Conservation (phyloP, 345 rosid genomes). For the Lumnitzera littorea region DNA sequence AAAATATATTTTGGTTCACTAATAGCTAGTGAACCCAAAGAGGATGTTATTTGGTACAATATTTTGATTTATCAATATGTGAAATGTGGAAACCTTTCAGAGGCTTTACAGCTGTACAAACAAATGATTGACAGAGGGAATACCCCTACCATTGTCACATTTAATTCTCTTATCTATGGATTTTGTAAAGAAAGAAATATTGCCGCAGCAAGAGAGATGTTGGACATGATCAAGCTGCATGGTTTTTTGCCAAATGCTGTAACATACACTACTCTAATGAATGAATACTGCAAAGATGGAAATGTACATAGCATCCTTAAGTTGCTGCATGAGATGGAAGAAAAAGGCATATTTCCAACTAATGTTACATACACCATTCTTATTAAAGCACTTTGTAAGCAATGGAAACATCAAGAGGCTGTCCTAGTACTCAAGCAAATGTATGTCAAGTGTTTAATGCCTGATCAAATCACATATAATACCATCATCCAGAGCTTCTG, state of each 20-base stretch:
- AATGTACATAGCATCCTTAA: conserved; percentile 23
- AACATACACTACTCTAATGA: conserved; percentile 70
- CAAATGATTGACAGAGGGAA: conserved; percentile 32
- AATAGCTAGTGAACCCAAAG: conserved; percentile 20
- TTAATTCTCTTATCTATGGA: conserved; percentile 60
- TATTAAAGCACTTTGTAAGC: conserved; percentile 54
- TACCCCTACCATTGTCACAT: conserved; percentile 50
- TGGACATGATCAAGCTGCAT: conserved; percentile 34
- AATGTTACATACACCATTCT: conserved; percentile 58
- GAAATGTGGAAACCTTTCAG: conserved; percentile 38
- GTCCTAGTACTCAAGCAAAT: conserved; percentile 37
- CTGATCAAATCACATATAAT: conserved; percentile 60
- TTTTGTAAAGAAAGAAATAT: conserved; percentile 37
- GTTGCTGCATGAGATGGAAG: conserved; percentile 46
- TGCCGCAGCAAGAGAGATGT: conserved; percentile 35
- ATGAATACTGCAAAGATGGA: conserved; percentile 54
- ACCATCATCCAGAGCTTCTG: conserved; percentile 45
- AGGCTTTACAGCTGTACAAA: conserved; percentile 42
- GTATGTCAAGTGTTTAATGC: conserved; percentile 38
- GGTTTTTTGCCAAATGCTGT: conserved; percentile 46
- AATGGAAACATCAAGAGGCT: conserved; percentile 34
- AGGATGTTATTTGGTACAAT: conserved; percentile 49
- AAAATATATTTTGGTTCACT: conserved; percentile 48
- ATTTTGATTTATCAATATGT: conserved; percentile 63
- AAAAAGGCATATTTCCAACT: conserved; percentile 30